Evolutionary conservation across 495 filamentous ascomycete species (phyloP), one percentile per base, ranked within the genome.

Genomic region (Neurospora sp.): DNA sequence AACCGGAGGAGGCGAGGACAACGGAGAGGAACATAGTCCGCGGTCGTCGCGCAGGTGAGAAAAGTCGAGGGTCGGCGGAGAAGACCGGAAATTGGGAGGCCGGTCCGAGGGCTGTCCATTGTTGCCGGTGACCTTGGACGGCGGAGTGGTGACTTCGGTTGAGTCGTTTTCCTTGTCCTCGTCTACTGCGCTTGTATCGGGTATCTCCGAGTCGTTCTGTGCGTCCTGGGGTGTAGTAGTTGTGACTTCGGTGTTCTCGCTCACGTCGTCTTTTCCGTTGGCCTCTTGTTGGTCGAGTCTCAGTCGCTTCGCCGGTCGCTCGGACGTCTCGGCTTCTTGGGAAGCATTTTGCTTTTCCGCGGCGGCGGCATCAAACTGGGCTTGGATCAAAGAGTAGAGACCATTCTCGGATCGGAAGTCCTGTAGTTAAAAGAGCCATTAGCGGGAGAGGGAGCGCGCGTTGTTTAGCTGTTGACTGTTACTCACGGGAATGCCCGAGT

Each of bases 341-440:
- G 66, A 31, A 39, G 71, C 41, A 1, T 46, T 46, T 11, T 77
- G 74, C 41, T 80, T 80, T 20, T 70, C 40, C 2, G 12, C 54
- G 0, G 82, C 77, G n/a, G 81, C 82, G 14, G 83, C 82, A 39
- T 90, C 87, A 73, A 90, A 90, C 72, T 90, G 87, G 8, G 88
- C 84, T 77, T 92, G 89, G 39, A 92, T 91, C 27, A 91, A 81
- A 3, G 89, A 89, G 77, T 92, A 92, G 5, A 92, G 85, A 0
- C 90, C 90, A 78, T 91, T 86, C 76, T 90, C 86, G 14, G 90
- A 92, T 39, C 90, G 89, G 74, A 92, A 92, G 76, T 92, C 90
- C 90, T 92, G 73, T 37, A 9, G 27, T 66, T 18, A 54, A 20
- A 8, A 7, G 62, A 23, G n/a, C 39, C 23, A 75, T 84, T 74